Conservation (phyloP, 2,329 filamentous ascomycete genomes). For the Penicillium sp. region DNA sequence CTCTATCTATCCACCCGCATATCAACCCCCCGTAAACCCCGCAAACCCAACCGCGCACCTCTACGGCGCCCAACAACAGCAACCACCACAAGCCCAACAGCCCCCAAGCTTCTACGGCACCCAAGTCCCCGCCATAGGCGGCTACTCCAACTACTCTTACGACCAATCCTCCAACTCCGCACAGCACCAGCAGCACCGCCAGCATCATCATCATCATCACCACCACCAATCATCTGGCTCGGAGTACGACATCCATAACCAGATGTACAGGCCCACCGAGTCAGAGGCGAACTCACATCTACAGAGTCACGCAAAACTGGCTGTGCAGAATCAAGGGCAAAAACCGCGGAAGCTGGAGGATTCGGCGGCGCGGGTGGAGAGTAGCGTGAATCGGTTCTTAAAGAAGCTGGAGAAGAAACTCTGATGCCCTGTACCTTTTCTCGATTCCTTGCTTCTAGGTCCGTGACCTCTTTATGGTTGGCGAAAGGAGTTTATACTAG, state of each 20-base stretch:
- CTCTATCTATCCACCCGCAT: conserved; percentile 37
- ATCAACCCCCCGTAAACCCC: conserved; percentile 30
- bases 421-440: conserved; percentile 14
- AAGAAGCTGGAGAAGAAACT: conserved; percentile 52
- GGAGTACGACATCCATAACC: conserved; percentile 52
- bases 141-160: conserved; percentile 51
- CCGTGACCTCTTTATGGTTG: no score
- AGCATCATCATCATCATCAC: conserved; percentile 10
- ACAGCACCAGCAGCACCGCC: conserved; percentile 16
- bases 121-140: conserved; percentile 34
- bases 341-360: conserved; percentile 45
- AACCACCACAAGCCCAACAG: conserved; percentile 21
- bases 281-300: conserved; percentile 44
- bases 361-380: conserved; percentile 45
- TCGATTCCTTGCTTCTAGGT: background rate
- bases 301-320: conserved; percentile 40
- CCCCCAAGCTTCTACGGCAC: conserved; percentile 15
- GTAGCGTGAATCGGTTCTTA: conserved; percentile 49
- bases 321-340: conserved; percentile 38
- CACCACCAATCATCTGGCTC: conserved; percentile 24
- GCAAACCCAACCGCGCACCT: conserved; percentile 43
- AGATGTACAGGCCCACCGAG: conserved; percentile 53
- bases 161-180: conserved; percentile 35
- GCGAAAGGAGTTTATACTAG: background rate
- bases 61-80: conserved; percentile 29